Evolutionary conservation across 768 basidiomycete species (phyloP).

Genomic region (Mycena vulgaris): DNA sequence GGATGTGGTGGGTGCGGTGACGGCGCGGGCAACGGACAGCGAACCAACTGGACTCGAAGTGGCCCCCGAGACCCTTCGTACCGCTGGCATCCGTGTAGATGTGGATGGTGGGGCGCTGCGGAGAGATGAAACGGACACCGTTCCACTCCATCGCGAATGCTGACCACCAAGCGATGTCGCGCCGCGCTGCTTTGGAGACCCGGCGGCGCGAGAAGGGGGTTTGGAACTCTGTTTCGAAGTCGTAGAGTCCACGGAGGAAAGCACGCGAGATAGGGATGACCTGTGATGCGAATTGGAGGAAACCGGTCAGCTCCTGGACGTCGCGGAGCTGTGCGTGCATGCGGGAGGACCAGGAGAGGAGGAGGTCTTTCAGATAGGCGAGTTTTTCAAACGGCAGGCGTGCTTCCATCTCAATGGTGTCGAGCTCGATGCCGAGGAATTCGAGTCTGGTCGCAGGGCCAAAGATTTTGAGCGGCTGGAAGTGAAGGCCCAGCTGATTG

Average conservation of each 20-base stretch:
- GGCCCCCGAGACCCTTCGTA: no score
- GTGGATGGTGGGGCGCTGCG: slow-evolving; percentile 22
- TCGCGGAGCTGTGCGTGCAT: slow-evolving; percentile 16
- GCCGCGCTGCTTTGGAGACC: slow-evolving; percentile 34
- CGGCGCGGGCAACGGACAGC: slow-evolving; percentile 39
- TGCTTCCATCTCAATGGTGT: slow-evolving; percentile 26
- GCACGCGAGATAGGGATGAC: slow-evolving; percentile 33
- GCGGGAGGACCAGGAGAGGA: neutral
- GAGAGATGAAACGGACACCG: slow-evolving; percentile 33
- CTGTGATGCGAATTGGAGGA: slow-evolving; percentile 36
- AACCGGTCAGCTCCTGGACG: slow-evolving; percentile 33
- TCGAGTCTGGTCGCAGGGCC: slow-evolving; percentile 42
- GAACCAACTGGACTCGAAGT: slow-evolving; percentile 41
- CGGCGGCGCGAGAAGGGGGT: slow-evolving; percentile 34
- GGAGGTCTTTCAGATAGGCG: slow-evolving; percentile 18
- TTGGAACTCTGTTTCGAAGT: slow-evolving; percentile 26
- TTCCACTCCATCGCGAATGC: slow-evolving; percentile 32
- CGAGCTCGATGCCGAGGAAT: slow-evolving; percentile 47
- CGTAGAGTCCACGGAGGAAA: slow-evolving; percentile 23
- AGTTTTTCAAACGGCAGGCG: slow-evolving; percentile 23
- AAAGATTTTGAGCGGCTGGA: slow-evolving; percentile 48
- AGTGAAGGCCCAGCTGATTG: no score
- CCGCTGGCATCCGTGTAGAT: slow-evolving; percentile 49
- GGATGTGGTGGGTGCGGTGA: slow-evolving; percentile 45
- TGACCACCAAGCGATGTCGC: slow-evolving; percentile 45